Base-by-base conservation (phyloP, 1,139 yeast genomes). In the Kurtzmaniella quercitrusa region DNA sequence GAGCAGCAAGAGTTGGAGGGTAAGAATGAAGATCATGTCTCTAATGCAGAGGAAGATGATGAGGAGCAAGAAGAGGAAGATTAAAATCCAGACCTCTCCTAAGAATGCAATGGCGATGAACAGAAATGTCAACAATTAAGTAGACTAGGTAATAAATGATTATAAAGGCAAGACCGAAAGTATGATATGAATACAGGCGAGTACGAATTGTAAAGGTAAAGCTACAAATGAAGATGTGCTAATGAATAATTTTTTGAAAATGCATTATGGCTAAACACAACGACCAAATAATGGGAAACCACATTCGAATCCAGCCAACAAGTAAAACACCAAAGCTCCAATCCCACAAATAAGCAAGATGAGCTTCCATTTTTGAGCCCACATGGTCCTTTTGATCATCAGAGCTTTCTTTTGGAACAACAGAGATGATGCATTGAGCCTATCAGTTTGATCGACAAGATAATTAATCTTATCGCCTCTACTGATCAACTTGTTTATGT, bases 391-490 rank as follows among this genome's bases (percentile, higher is more conserved):
- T 53, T 79, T 79, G 32, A 88, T 76, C 42, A 73, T 72, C 22
- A 77, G 78, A 0, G 96, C 86, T 46, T 82, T 74, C 50, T 84
- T 80, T 50, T 88, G 82, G 57, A 89, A 89, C 38, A 84, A 77
- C 63, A 73, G 78, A 4, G 95, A 80, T 30, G 81, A 78, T 22
- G 76, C 73, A 50, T 84, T 87, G 61, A 88, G 72, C 42, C 82
- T 71, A 49, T 86, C 87, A 1, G 96, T 88, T 58, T 89, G 89
- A 57, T 84, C 86, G 15, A 88, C 95, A 47, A 89, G 70, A 40
- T 78, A 63, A 48, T 81, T 80, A 46, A 89, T 80, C 45, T 87
- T 75, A 54, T 88, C 96, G 11, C 95, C 96, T 44, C 97, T 74
- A 54, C 81, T 82, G 55, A 89, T 68, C 20, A 89, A 67, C 54